phyloP scores from a whole-genome alignment of 129 eudicot species.

The sunflower (Helianthus annuus) region DNA sequence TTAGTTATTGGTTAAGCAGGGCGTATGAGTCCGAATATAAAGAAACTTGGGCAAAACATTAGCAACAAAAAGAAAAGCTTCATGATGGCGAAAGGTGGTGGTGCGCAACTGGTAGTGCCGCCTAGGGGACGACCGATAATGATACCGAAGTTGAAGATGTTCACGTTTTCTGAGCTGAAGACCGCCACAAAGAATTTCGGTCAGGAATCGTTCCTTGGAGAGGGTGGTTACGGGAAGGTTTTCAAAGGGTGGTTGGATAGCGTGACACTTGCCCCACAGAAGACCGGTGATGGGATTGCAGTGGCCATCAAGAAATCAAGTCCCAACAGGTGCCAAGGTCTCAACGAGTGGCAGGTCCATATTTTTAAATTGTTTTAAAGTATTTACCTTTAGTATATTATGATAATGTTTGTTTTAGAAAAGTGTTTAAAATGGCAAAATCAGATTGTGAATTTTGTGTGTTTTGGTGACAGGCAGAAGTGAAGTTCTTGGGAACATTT shows the following conservation, averaged over 20 bases:
- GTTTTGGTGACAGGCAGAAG: slow-evolving; percentile 55
- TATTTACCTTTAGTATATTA: neutral
- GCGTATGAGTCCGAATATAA: slow-evolving; percentile 14
- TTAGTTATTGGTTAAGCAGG: slow-evolving; percentile 8
- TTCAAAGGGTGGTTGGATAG: slow-evolving; percentile 64
- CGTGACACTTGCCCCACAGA: slow-evolving; percentile 48
- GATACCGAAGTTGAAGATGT: slow-evolving; percentile 44
- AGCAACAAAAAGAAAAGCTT: slow-evolving; percentile 12
- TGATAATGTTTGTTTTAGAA: neutral
- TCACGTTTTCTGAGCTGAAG: slow-evolving; percentile 43
- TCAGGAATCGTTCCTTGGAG: slow-evolving; percentile 56
- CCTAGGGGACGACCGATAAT: neutral
- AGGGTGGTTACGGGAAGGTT: slow-evolving; percentile 71
- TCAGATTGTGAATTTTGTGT: neutral
- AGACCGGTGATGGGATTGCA: slow-evolving; percentile 45
- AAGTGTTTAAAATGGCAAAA: neutral
- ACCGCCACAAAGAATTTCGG: slow-evolving; percentile 61
- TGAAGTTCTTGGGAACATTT: slow-evolving; percentile 63
- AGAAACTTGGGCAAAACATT: slow-evolving; percentile 26
- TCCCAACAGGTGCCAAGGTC: slow-evolving; percentile 59
- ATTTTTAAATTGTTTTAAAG: neutral
- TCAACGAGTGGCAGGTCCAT: slow-evolving; percentile 70
- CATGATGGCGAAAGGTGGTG: slow-evolving; percentile 2
- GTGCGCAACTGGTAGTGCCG: slow-evolving; percentile 2
- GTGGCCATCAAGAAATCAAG: slow-evolving; percentile 65